A percentile compares a stretch with the other conserved stretches of the same genome.
Evolutionary conservation across 345 rosid species (phyloP).

Genomic region (Eucalyptus polybractea): DNA sequence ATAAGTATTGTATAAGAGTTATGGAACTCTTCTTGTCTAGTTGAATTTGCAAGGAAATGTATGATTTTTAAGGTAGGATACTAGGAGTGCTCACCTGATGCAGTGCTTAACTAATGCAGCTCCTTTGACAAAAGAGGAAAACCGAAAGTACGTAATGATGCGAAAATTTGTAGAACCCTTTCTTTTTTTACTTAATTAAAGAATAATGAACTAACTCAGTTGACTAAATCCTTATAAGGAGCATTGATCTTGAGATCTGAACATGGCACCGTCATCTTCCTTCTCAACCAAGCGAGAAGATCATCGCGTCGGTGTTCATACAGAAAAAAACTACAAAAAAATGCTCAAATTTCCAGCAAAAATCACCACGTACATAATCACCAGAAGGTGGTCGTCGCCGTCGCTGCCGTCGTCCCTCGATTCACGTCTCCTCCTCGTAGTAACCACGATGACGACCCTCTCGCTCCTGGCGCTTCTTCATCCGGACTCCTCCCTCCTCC

Average conservation of each 20-base stretch:
- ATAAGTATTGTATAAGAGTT: no score
- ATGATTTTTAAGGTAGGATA: neutral
- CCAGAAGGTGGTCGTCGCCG: neutral
- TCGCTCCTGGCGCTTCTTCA: neutral
- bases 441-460: neutral
- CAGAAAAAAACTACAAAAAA: neutral
- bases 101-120: neutral
- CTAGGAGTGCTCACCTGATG: neutral
- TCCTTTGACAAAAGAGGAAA: neutral
- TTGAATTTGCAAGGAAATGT: neutral
- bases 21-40: no score
- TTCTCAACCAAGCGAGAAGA: neutral
- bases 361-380: neutral
- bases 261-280: neutral
- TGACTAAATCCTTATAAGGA: neutral
- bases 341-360: neutral
- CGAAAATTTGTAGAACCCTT: neutral
- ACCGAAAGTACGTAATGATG: neutral
- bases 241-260: neutral
- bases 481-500: neutral
- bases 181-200: neutral
- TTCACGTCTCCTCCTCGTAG: neutral
- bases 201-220: neutral
- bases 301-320: neutral
- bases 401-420: neutral